Base-by-base conservation (phyloP, 495 filamentous ascomycete species). In the Venustampulla echinocandica region DNA sequence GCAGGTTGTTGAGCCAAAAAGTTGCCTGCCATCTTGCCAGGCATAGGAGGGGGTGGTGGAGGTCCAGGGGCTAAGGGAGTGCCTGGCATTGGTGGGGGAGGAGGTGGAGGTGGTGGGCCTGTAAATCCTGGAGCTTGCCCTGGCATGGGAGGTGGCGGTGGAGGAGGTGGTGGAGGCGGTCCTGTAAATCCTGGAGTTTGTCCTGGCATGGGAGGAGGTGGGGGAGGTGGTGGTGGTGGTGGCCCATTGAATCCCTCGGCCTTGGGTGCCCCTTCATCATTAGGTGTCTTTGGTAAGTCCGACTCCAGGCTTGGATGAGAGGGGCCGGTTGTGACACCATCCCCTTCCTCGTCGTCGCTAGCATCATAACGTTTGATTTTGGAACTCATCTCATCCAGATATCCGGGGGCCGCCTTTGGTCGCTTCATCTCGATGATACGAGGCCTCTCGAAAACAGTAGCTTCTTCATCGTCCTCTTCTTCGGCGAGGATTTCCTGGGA, bases 281-380 rank as follows among this genome's bases (percentile, higher is more conserved):
- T 72, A 10, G 85, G 83, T 2, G 84, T 88, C 49, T 79, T 76
- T 2, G 84, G 85, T 11, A 76, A 70, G 46, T 82, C 69, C 3
- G 83, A 80, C 49, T 86, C 82, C 49, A 84, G 61, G 61, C 85
- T 82, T 23, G 85, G 83, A 63, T 86, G 85, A 10, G 84, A 84
- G 10, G 82, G 75, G 11, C 82, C 84, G 40, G 85, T 87, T 4
- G 86, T 87, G 44, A 86, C 71, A 28, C 82, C 85, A 56, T 85
- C 83, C 25, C 59, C 70, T 20, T 77, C 76, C 44, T 89, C 85
- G 47, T 82, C 84, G 47, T 85, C 85, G 49, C 76, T 82, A 27
- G 64, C 75, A 55, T 88, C 88, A 51, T 80, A 81, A 51, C 67
- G 77, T 50, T 78, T 80, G 59, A 90, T 75, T 64, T 85, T 93